Conservation (phyloP, 306 rosid genomes). For the Cicer pinnatifidum region DNA sequence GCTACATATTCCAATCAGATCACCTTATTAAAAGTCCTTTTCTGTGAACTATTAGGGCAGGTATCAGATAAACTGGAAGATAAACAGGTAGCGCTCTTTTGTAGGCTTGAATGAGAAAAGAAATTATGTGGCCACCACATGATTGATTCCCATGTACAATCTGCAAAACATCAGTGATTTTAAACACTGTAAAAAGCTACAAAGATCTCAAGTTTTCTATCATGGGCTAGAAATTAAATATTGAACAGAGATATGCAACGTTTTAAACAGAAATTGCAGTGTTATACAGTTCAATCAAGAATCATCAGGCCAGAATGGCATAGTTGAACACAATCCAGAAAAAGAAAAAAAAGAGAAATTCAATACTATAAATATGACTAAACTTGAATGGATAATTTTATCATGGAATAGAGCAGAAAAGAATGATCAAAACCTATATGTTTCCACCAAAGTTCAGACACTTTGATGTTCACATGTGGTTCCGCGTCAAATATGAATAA, state of each 20-base stretch:
- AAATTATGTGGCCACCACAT: slow-evolving; percentile 68
- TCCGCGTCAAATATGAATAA: slow-evolving; percentile 31
- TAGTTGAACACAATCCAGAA: slow-evolving; percentile 27
- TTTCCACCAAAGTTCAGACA: slow-evolving; percentile 10
- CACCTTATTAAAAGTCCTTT: slow-evolving; percentile 83
- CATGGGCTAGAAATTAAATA: slow-evolving; percentile 18
- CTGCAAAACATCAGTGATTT: slow-evolving; percentile 57
- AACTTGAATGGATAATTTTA: slow-evolving; percentile 23
- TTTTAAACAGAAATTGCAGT: slow-evolving; percentile 16
- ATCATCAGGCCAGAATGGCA: slow-evolving; percentile 18
- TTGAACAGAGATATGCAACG: slow-evolving; percentile 23
- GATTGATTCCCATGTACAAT: slow-evolving; percentile 88
- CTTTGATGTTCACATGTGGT: slow-evolving; percentile 26
- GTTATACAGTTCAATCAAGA: slow-evolving; percentile 29
- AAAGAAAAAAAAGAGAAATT: background rate
- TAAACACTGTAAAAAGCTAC: slow-evolving; percentile 23
- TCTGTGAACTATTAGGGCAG: slow-evolving; percentile 93
- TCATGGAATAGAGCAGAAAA: slow-evolving; percentile 18
- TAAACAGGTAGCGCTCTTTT: slow-evolving; percentile 93
- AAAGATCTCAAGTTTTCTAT: slow-evolving; percentile 26
- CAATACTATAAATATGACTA: slow-evolving; percentile 21
- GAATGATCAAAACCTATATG: background rate
- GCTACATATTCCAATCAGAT: slow-evolving; percentile 35
- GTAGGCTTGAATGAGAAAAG: slow-evolving; percentile 85
- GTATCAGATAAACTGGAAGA: slow-evolving; percentile 91